Evolutionary conservation across 2,329 filamentous ascomycete genomes (phyloP), one percentile per base, ranked within the genome.

Genomic region (Didymella exigua): DNA sequence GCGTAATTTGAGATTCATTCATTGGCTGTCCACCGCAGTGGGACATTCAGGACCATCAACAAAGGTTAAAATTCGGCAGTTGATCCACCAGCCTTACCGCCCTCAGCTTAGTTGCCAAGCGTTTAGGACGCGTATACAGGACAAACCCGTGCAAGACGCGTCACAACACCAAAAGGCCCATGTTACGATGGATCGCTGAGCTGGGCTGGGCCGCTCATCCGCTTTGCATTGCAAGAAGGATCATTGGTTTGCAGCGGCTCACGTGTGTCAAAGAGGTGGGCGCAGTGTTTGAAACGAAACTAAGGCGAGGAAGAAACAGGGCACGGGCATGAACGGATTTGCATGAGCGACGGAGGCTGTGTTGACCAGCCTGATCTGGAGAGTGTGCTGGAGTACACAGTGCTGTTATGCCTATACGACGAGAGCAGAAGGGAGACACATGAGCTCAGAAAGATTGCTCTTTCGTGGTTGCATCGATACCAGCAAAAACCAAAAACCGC

Each of bases 121-220:
- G 23, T 23, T 29, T 44, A 21, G 36, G 36, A 46, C 46, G 52
- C 37, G 37, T 30, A 37, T 30, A 31, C 11, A 23, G 29, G 21
- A 30, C 29, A 29, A 37, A 41, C 16, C 34, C 42, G 36, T 36
- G 21, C 36, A 30, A 30, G 49, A 23, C 49, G 49, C 49, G 49
- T 53, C 36, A 55, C 52, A 46, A 55, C 52, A 50, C 46, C 46
- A 50, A 27, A 31, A 14, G 18, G 18, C 30, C 36, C 34, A 50
- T 50, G 46, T 41, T 14, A 50, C 24, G 24, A 50, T 42, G 36
- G 9, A 21, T 42, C 24, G 34, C 18, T 46, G 19, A 34, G 29
- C 34, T 36, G 33, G 30, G n/a, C 29, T 34, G 18, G 30, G 7
- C 4, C 23, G n/a, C 26, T 13, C 14, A 23, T 11, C 8, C 34